Evolutionary conservation across 2,329 filamentous ascomycete genomes (phyloP).

Genomic region (Rutstroemia sp.): DNA sequence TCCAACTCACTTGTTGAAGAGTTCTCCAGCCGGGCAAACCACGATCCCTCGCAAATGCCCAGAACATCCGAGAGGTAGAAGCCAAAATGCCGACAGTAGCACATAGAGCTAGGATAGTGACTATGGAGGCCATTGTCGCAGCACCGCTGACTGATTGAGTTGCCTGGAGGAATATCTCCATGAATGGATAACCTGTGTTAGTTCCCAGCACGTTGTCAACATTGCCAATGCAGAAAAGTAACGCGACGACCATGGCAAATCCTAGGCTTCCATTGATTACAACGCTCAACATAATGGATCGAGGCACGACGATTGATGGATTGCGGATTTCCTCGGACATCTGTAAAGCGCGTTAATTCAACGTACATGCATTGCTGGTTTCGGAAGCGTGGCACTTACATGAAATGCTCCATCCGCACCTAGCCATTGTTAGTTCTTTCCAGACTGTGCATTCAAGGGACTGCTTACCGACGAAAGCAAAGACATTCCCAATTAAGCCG

Average conservation of each 20-base stretch:
- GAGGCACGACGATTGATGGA: constrained; percentile 4
- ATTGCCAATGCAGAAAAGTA: constrained; percentile 31
- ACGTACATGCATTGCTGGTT: neutral
- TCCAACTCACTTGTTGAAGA: constrained; percentile 28
- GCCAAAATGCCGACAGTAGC: constrained; percentile 31
- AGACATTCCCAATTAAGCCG: constrained; percentile 30
- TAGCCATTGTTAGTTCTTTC: neutral
- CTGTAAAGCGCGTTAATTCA: neutral
- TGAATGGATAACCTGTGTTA: constrained; percentile 38
- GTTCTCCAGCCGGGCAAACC: constrained; percentile 35
- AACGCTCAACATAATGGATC: constrained; percentile 37
- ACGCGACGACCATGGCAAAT: constrained; percentile 32
- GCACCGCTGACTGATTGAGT: constrained; percentile 38
- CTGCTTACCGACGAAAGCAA: constrained; percentile 4
- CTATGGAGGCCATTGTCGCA: constrained; percentile 39
- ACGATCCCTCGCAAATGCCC: constrained; percentile 38
- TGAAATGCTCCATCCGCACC: constrained; percentile 9
- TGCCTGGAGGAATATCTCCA: constrained; percentile 44
- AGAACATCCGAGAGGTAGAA: constrained; percentile 33
- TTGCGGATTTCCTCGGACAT: constrained; percentile 12
- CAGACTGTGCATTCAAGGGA: neutral
- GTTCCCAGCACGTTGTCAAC: constrained; percentile 30
- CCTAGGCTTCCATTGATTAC: constrained; percentile 41
- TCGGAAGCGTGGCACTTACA: neutral
- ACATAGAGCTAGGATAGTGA: constrained; percentile 33